Conservation (phyloP, 2,329 filamentous ascomycete species). For the Fusarium citri region DNA sequence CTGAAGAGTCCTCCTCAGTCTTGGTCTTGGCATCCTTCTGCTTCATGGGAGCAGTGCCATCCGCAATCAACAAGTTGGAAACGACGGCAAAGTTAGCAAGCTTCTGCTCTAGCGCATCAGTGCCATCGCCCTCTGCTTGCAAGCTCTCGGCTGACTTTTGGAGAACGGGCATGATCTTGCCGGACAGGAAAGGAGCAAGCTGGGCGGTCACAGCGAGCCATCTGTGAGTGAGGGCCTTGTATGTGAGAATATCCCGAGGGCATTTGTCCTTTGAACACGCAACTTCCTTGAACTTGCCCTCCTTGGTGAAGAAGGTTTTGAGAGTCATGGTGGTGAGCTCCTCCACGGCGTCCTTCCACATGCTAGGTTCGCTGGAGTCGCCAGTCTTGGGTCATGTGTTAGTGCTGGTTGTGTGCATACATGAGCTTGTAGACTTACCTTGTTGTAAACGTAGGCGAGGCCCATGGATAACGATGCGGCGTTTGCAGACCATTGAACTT, state of each 20-base stretch:
- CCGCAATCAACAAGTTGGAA: conserved; percentile 16
- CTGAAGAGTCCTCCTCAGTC: neutral
- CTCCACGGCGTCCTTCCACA: conserved; percentile 67
- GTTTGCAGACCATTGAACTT: conserved; percentile 74
- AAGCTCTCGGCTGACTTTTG: conserved; percentile 55
- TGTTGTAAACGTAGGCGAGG: conserved; percentile 76
- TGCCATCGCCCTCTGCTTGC: neutral
- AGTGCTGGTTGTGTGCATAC: conserved; percentile 10
- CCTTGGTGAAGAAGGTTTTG: conserved; percentile 61
- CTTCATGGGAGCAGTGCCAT: conserved; percentile 1
- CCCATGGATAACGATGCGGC: conserved; percentile 71
- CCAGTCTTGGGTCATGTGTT: conserved; percentile 2
- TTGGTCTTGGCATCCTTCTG: neutral
- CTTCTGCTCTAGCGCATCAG: conserved; percentile 12
- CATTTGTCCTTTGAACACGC: conserved; percentile 73
- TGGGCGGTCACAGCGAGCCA: conserved; percentile 72
- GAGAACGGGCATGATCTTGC: conserved; percentile 68
- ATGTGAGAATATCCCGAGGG: conserved; percentile 76
- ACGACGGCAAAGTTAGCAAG: conserved; percentile 5
- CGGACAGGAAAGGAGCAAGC: conserved; percentile 68
- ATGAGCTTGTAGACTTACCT: conserved; percentile 50
- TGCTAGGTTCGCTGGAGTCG: conserved; percentile 14
- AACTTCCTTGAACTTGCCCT: conserved; percentile 70
- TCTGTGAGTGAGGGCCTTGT: conserved; percentile 75
- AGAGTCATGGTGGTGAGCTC: conserved; percentile 63